Evolutionary conservation across 768 basidiomycete species (phyloP).

Genomic region (Pisolithus marmoratus): DNA sequence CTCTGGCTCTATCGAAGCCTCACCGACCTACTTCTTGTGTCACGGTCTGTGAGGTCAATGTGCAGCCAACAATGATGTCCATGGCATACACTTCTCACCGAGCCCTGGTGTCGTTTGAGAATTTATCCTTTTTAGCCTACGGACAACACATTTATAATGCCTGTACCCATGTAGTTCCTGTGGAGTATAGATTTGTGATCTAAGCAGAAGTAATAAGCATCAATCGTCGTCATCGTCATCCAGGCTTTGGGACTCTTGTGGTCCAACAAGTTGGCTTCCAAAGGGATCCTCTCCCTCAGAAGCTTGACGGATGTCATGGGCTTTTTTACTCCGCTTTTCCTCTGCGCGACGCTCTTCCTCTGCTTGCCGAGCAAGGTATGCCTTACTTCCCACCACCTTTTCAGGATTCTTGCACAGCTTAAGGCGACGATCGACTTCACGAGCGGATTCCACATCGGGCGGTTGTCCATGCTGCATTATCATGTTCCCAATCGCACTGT

Average conservation of each 20-base stretch:
- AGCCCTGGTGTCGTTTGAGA: constrained; percentile 21
- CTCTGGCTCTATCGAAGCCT: constrained; percentile 59
- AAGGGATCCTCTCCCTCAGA: constrained; percentile 65
- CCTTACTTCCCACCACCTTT: constrained; percentile 86
- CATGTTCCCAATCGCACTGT: constrained; percentile 45
- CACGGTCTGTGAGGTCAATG: constrained; percentile 52
- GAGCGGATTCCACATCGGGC: constrained; percentile 79
- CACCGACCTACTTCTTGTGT: constrained; percentile 31
- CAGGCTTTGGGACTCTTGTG: constrained; percentile 31
- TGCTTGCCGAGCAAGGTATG: constrained; percentile 66
- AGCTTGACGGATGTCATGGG: constrained; percentile 38
- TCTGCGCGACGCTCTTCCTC: constrained; percentile 66
- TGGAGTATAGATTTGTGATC: neutral
- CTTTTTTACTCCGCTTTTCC: constrained; percentile 64
- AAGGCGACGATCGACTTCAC: constrained; percentile 83
- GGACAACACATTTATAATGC: constrained; percentile 16
- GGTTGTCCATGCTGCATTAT: constrained; percentile 48
- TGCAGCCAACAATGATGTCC: constrained; percentile 48
- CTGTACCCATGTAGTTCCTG: too few relatives aligned
- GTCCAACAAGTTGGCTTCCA: constrained; percentile 45
- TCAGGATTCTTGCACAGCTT: constrained; percentile 93
- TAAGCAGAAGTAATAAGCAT: constrained; percentile 16
- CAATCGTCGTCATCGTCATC: constrained; percentile 58
- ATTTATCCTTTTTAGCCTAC: neutral
- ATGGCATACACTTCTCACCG: constrained; percentile 16